A percentile compares a stretch with the other conserved stretches of the same genome.
Evolutionary conservation across 1,284 basidiomycete species (phyloP).

Genomic region (Athelia psychrophila): DNA sequence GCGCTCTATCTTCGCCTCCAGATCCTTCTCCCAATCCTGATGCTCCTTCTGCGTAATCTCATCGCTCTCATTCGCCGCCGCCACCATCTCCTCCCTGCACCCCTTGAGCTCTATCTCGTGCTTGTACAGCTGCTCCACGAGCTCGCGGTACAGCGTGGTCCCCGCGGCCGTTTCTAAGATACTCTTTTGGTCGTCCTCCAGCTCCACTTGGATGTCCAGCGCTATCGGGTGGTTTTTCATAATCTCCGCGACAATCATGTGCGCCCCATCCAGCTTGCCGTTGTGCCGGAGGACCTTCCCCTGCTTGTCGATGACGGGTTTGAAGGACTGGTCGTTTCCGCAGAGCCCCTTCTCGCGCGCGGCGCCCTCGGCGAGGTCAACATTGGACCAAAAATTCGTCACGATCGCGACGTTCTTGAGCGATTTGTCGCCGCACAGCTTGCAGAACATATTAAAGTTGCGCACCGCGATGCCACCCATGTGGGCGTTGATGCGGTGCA

Average conservation of each 20-base stretch:
- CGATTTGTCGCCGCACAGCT: too few species aligned
- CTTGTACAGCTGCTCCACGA: slow-evolving; percentile 30
- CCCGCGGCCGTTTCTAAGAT: slow-evolving; percentile 34
- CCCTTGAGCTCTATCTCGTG: slow-evolving; percentile 35
- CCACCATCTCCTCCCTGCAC: slow-evolving; percentile 12
- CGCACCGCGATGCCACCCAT: too few species aligned
- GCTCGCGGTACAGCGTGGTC: slow-evolving; percentile 26
- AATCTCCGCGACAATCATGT: slow-evolving; percentile 30
- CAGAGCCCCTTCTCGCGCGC: too few species aligned
- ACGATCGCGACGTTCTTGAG: too few species aligned
- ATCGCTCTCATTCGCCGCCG: slow-evolving; percentile 11
- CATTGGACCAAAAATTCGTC: too few species aligned
- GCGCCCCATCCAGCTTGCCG: slow-evolving; percentile 30
- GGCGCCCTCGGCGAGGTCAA: too few species aligned
- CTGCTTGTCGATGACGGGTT: too few species aligned
- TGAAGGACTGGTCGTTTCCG: too few species aligned
- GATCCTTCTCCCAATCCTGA: slow-evolving; percentile 12
- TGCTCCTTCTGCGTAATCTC: slow-evolving; percentile 18
- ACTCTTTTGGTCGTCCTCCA: slow-evolving; percentile 26
- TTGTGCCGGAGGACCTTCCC: too few species aligned
- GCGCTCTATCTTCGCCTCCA: slow-evolving; percentile 11
- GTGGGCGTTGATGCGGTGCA: too few species aligned
- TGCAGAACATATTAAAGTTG: too few species aligned
- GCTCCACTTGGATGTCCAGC: slow-evolving; percentile 23
- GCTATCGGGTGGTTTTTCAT: too few species aligned